A percentile compares a stretch with the other conserved stretches of the same genome.
Conservation (phyloP, 805 yeast genomes). For the Cyberlindnera lachancei region DNA sequence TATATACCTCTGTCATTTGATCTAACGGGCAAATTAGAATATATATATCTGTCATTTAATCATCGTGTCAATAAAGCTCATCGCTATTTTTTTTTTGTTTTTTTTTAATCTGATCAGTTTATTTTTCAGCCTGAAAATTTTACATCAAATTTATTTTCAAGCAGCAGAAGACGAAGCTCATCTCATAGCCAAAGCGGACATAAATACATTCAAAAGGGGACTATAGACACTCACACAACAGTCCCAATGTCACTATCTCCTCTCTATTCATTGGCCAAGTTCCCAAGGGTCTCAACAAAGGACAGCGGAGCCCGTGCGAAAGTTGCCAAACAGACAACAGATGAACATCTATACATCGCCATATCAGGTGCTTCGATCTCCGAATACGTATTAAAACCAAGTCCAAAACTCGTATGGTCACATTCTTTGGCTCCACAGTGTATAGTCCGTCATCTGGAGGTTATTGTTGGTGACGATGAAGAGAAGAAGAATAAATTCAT, state of each 20-base stretch:
- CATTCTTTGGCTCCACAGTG: slow-evolving; percentile 40
- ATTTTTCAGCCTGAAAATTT: too few relatives aligned
- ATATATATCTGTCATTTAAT: too few relatives aligned
- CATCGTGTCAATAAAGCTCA: too few relatives aligned
- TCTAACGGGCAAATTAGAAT: too few relatives aligned
- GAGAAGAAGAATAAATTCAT: too few relatives aligned
- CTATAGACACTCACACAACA: not conserved
- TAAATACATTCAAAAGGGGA: too few relatives aligned
- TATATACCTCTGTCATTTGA: too few relatives aligned
- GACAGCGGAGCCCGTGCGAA: slow-evolving; percentile 13
- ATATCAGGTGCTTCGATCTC: slow-evolving; percentile 23
- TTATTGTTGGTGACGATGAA: slow-evolving; percentile 4
- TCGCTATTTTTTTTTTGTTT: too few relatives aligned
- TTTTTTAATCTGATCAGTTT: too few relatives aligned
- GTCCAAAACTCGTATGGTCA: slow-evolving; percentile 47
- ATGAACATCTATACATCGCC: slow-evolving; percentile 18
- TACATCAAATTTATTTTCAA: too few relatives aligned
- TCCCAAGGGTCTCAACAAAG: slow-evolving; percentile 19
- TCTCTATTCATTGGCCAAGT: slow-evolving; percentile 16
- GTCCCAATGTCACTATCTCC: slow-evolving; percentile 19
- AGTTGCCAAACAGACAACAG: slow-evolving; percentile 8
- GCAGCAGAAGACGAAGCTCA: too few relatives aligned
- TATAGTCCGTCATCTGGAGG: slow-evolving; percentile 25
- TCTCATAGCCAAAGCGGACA: too few relatives aligned
- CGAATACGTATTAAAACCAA: slow-evolving; percentile 38